Conservation (phyloP, 331 rosid species). For the Quercus phellos region DNA sequence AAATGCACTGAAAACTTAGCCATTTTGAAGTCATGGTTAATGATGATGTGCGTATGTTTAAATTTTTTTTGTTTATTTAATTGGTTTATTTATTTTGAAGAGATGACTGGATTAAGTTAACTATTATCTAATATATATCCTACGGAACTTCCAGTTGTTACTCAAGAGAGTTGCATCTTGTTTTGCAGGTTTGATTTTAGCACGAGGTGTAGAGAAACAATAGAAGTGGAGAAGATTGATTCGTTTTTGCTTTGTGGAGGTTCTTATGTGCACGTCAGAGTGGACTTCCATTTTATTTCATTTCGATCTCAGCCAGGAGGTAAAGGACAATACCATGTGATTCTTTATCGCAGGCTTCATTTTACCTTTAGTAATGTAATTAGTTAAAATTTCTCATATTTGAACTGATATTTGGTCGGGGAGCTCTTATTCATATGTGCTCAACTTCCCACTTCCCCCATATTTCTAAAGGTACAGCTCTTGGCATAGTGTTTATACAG, state of each 20-base stretch:
- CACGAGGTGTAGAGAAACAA: not conserved
- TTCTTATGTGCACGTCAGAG: slow-evolving; percentile 20
- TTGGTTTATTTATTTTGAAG: not conserved
- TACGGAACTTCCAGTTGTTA: not conserved
- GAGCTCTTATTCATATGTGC: slow-evolving; percentile 12
- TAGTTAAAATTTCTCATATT: slow-evolving; percentile 23
- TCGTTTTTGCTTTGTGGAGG: not conserved
- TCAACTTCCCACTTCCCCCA: not conserved
- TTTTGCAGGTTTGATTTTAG: slow-evolving; percentile 25
- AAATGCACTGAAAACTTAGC: no score
- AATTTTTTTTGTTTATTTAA: not conserved
- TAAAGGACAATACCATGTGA: not conserved
- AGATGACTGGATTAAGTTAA: not conserved
- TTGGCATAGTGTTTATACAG: not conserved
- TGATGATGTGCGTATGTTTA: not conserved
- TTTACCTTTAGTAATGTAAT: slow-evolving; percentile 38
- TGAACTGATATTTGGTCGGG: slow-evolving; percentile 8
- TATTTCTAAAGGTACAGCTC: not conserved
- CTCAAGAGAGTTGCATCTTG: slow-evolving; percentile 12
- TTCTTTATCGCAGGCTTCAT: slow-evolving; percentile 23
- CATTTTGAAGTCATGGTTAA: no score
- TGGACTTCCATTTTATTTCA: slow-evolving; percentile 26
- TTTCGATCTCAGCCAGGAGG: not conserved
- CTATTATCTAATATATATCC: not conserved
- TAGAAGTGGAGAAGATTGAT: slow-evolving; percentile 1